Evolutionary conservation across 2,329 filamentous ascomycete species (phyloP).

Genomic region (Elsinoe australis): DNA sequence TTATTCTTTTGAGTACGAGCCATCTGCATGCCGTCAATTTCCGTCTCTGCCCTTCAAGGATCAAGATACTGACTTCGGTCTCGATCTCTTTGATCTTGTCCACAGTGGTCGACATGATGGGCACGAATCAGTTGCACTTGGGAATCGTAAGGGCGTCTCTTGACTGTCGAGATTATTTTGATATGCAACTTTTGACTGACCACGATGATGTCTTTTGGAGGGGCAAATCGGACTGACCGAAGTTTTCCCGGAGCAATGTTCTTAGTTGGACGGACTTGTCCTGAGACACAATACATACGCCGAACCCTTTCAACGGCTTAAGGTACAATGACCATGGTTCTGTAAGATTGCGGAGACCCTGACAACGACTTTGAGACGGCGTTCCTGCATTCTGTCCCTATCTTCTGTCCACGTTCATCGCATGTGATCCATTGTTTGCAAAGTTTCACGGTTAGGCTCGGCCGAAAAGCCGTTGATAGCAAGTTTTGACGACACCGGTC

Average conservation of each 20-base stretch:
- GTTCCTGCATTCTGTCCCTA: too few species aligned
- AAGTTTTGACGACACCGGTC: constrained; percentile 12
- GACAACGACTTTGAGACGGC: too few species aligned
- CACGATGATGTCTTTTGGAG: constrained; percentile 15
- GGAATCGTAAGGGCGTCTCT: not conserved
- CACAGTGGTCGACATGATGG: constrained; percentile 89
- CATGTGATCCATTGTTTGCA: too few species aligned
- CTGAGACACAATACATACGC: too few species aligned
- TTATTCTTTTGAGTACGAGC: constrained; percentile 97
- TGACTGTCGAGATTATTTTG: not conserved
- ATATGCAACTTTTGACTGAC: not conserved
- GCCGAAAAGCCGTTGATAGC: not conserved
- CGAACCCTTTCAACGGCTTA: too few species aligned
- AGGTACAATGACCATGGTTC: too few species aligned
- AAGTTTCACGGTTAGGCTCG: constrained; percentile 12
- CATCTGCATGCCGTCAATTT: constrained; percentile 55
- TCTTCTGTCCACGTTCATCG: too few species aligned
- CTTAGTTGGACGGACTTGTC: constrained; percentile 1
- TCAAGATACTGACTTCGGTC: constrained; percentile 62
- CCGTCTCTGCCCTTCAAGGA: constrained; percentile 19
- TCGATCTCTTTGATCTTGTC: constrained; percentile 99
- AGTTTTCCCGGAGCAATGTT: constrained; percentile 1
- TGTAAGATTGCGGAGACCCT: too few species aligned
- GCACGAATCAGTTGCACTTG: not conserved
- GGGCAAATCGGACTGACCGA: constrained; percentile 1